These are phyloP conservation scores for Chimonanthus praecox DNA, from an alignment of 164 flowering plant species.

Conservation along the genomic window DNA sequence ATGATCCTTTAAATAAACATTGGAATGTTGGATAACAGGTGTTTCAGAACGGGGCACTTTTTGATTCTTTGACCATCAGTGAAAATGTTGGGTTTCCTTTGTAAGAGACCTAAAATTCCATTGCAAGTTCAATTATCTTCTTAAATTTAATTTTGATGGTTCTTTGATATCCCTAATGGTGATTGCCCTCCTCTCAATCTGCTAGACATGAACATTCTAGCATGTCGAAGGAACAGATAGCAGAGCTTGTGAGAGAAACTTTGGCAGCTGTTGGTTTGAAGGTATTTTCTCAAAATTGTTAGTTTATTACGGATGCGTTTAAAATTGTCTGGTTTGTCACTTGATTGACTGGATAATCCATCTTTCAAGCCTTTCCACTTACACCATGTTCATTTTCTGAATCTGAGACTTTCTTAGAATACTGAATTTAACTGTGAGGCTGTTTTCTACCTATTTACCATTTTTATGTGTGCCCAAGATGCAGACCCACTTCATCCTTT, in stretches of 20 bases:
- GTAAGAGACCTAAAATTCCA: constrained; percentile 44
- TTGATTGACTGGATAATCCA: not conserved
- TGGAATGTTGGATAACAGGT: constrained; percentile 42
- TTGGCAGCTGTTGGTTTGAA: constrained; percentile 95
- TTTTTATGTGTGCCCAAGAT: not conserved
- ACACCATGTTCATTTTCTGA: not conserved
- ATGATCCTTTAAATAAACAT: too few relatives aligned
- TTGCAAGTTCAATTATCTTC: not conserved
- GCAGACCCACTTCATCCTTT: not conserved
- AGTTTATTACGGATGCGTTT: not conserved
- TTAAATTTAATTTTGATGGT: not conserved
- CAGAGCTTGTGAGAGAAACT: constrained; percentile 72
- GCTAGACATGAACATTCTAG: constrained; percentile 78
- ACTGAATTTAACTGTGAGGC: not conserved
- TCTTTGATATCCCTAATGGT: not conserved
- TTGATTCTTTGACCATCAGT: constrained; percentile 93
- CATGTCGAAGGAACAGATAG: constrained; percentile 72
- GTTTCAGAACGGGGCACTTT: constrained; percentile 98
- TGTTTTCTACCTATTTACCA: not conserved
- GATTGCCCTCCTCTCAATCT: not conserved
- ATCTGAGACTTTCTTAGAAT: not conserved
- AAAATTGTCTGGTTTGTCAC: not conserved
- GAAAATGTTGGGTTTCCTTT: constrained; percentile 98
- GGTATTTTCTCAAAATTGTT: constrained; percentile 33
- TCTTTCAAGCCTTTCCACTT: not conserved